phyloP scores from a whole-genome alignment of 1,284 basidiomycete genomes.

The Moniliophthora roreri region DNA sequence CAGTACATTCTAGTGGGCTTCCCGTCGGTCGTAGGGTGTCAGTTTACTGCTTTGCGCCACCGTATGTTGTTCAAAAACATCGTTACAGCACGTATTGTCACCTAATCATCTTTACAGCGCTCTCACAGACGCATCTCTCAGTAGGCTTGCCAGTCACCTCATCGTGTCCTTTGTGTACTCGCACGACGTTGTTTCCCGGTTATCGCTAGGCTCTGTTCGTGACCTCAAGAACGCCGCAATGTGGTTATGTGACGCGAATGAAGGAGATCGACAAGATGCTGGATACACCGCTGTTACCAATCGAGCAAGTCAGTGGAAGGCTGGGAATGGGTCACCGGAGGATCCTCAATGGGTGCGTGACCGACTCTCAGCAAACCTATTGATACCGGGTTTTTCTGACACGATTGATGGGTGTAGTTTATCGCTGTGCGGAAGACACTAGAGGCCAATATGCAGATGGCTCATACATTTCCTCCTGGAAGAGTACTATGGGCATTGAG shows the following conservation, averaged over 20 bases:
- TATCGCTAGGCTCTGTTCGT: slow-evolving; percentile 76
- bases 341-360: slow-evolving; percentile 67
- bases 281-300: slow-evolving; percentile 64
- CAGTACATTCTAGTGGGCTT: slow-evolving; percentile 68
- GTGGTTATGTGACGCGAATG: slow-evolving; percentile 77
- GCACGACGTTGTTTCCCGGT: slow-evolving; percentile 77
- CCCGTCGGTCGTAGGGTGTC: slow-evolving; percentile 67
- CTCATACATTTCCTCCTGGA: slow-evolving; percentile 77
- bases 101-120: slow-evolving; percentile 45
- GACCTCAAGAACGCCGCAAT: slow-evolving; percentile 74
- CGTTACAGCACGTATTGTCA: slow-evolving; percentile 10
- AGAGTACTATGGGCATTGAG: slow-evolving; percentile 77
- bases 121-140: slow-evolving; percentile 55
- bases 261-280: slow-evolving; percentile 32
- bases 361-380: slow-evolving; percentile 3
- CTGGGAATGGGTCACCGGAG: slow-evolving; percentile 48
- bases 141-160: slow-evolving; percentile 53
- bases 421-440: slow-evolving; percentile 78
- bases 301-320: slow-evolving; percentile 58
- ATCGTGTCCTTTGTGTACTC: slow-evolving; percentile 81
- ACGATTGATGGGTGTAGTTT: slow-evolving; percentile 54
- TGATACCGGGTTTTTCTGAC: slow-evolving; percentile 5
- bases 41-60: slow-evolving; percentile 81
- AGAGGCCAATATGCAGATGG: slow-evolving; percentile 81
- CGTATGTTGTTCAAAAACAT: slow-evolving; percentile 42